phyloP scores from a whole-genome alignment of 305 asterid species.

The Fraxinus sp. region DNA sequence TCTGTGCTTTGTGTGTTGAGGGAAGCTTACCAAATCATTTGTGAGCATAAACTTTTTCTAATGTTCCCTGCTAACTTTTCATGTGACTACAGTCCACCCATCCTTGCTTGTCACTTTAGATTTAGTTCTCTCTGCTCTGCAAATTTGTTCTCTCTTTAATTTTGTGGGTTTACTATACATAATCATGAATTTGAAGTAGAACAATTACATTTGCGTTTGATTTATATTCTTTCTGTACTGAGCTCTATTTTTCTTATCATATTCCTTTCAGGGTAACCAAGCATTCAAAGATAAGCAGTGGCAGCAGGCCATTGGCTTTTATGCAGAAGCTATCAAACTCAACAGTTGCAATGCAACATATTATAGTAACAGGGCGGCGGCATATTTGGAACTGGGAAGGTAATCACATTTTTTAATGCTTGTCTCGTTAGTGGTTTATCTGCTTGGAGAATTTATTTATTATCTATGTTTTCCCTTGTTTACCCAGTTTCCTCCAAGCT shows the following conservation, averaged over 20 bases:
- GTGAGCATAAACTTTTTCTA: neutral
- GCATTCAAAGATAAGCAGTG: slow-evolving; percentile 86
- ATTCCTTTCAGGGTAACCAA: slow-evolving; percentile 69
- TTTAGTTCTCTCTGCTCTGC: neutral
- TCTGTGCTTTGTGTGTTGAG: slow-evolving; percentile 11
- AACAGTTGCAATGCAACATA: slow-evolving; percentile 76
- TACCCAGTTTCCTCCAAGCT: slow-evolving; percentile 68
- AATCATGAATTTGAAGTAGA: slow-evolving; percentile 10
- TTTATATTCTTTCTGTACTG: neutral
- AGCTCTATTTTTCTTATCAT: neutral
- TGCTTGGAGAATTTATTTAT: slow-evolving; percentile 12
- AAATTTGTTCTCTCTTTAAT: slow-evolving; percentile 1
- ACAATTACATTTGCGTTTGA: slow-evolving; percentile 5
- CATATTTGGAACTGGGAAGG: slow-evolving; percentile 79
- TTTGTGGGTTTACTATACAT: slow-evolving; percentile 6
- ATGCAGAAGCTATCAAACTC: slow-evolving; percentile 89
- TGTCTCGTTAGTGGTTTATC: neutral
- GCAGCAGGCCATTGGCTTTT: slow-evolving; percentile 83
- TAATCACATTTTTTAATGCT: slow-evolving; percentile 21
- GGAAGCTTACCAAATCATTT: neutral
- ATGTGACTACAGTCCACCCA: neutral
- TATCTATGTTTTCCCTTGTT: slow-evolving; percentile 3
- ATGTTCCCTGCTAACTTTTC: neutral
- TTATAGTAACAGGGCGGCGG: slow-evolving; percentile 92
- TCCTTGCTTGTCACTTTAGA: slow-evolving; percentile 10